These are phyloP conservation scores for Cyanidioschyzon merolae DNA, from an alignment of 23 red algal species.

Conservation along the genomic window DNA sequence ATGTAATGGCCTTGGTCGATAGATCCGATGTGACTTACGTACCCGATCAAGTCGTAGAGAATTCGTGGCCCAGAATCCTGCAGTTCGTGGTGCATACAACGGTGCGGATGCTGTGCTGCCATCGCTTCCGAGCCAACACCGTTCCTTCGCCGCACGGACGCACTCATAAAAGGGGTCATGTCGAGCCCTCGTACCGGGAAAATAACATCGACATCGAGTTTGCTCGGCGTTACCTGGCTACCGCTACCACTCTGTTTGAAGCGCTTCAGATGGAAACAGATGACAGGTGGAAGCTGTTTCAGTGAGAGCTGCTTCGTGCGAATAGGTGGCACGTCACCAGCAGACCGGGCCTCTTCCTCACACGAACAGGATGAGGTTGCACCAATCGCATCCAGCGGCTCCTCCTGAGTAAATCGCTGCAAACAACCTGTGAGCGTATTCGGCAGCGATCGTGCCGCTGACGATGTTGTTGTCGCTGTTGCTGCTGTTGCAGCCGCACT, in stretches of 20 bases:
- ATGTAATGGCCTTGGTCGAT: constrained; percentile 94
- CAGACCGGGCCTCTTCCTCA: constrained; percentile 32
- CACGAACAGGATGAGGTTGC: constrained; percentile 42
- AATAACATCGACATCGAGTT: constrained; percentile 63
- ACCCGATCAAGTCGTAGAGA: constrained; percentile 74
- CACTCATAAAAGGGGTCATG: constrained; percentile 43
- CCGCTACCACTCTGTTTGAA: constrained; percentile 49
- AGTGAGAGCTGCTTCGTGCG: constrained; percentile 61
- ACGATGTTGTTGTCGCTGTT: too few relatives aligned
- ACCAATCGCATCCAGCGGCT: constrained; percentile 33
- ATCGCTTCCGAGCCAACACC: background rate
- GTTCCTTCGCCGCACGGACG: constrained; percentile 16
- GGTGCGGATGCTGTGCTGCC: background rate
- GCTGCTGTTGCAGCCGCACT: background rate
- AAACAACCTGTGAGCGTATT: constrained; percentile 54
- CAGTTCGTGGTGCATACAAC: background rate
- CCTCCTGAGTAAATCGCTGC: constrained; percentile 51
- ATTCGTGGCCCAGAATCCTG: background rate
- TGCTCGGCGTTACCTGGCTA: constrained; percentile 22
- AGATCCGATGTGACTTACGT: constrained; percentile 61
- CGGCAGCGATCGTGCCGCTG: background rate
- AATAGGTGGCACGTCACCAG: background rate
- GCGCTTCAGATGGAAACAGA: constrained; percentile 91
- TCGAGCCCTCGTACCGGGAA: constrained; percentile 63
- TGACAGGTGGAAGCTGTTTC: constrained; percentile 53